Evolutionary conservation across 2,329 filamentous ascomycete species (phyloP).

Genomic region (Keithomyces neogunnii): DNA sequence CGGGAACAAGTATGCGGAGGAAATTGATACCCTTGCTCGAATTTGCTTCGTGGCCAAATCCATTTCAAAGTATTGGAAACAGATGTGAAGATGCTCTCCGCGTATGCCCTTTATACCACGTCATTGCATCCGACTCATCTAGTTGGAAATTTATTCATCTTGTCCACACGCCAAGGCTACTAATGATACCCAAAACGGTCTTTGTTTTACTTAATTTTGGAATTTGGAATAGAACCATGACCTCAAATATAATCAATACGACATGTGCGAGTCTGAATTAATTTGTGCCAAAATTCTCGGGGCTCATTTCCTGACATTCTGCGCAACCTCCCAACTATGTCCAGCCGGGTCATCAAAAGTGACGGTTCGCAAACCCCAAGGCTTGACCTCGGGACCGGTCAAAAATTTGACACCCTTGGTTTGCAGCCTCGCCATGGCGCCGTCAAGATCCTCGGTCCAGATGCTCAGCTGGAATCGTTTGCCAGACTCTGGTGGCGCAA

Average conservation of each 20-base stretch:
- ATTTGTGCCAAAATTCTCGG: no score
- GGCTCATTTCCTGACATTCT: not conserved
- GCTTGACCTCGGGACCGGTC: slow-evolving; percentile 7
- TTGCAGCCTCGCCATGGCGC: slow-evolving; percentile 5
- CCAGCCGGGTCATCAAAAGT: slow-evolving; percentile 10
- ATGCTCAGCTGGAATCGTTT: slow-evolving; percentile 7
- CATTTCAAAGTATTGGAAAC: not conserved
- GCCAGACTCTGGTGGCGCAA: not conserved
- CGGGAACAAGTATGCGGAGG: not conserved
- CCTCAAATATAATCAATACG: no score
- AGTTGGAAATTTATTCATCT: no score
- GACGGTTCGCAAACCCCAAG: slow-evolving; percentile 7
- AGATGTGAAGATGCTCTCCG: not conserved
- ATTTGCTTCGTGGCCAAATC: not conserved
- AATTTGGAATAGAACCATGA: no score
- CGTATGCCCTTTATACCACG: not conserved
- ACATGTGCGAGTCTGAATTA: no score
- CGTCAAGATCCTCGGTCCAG: slow-evolving; percentile 10
- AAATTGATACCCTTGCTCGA: slow-evolving; percentile 5
- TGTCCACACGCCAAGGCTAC: not conserved
- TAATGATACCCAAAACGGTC: not conserved
- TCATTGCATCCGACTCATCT: not conserved
- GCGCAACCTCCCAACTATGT: slow-evolving; percentile 5
- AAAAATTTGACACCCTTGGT: slow-evolving; percentile 7
- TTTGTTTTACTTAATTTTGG: not conserved